Base-by-base conservation (phyloP, 73 alveolate genomes). In the Symbiodinium natans region DNA sequence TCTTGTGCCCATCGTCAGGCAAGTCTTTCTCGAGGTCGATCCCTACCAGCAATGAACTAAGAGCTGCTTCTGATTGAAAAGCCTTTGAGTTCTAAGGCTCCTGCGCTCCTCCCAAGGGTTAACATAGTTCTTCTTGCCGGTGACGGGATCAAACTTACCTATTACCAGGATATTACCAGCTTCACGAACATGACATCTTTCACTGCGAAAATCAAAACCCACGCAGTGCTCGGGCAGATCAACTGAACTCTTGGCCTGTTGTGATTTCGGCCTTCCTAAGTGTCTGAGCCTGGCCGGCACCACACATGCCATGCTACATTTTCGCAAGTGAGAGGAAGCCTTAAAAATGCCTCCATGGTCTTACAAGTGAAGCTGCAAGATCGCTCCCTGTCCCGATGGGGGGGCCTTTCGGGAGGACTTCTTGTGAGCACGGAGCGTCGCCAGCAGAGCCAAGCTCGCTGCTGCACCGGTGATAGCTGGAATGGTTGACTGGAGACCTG, bases 81-180 rank as follows among this genome's bases (percentile, higher is more conserved):
- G 34, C 36, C n/a, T 25, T 5, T 52, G 33, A 21, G 21, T 31
- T n/a, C 97, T 31, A 31, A 73, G 97, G 27, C 40, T 42, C 19
- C 23, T 2, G 77, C 97, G 88, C 80, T 90, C 97, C 41, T 90
- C 97, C 46, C 77, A 90, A 6, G 97, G 97, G 34, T 90, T 90
- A 43, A 90, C 97, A 15, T 90, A 90, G 88, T 90, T 90, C 52
- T 41, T 74, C 80, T 90, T n/a, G 40, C 97, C 97, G 2, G 89
- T 90, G 36, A 29, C 31, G 1, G 97, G 89, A 41, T 90, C 97
- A 23, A 90, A 31, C n/a, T 41, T 59, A 33, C 97, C 97, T 90
- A 19, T 63, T 63, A 13, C 36, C 48, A 21, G n/a, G n/a, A n/a
- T n/a, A n/a, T n/a, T n/a, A n/a, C n/a, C n/a, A n/a, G n/a, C n/a